Percentiles rank a stretch among this genome's conserved stretches.
phyloP scores from a whole-genome alignment of 164 flowering plant species.

The Nymphaea thermarum region DNA sequence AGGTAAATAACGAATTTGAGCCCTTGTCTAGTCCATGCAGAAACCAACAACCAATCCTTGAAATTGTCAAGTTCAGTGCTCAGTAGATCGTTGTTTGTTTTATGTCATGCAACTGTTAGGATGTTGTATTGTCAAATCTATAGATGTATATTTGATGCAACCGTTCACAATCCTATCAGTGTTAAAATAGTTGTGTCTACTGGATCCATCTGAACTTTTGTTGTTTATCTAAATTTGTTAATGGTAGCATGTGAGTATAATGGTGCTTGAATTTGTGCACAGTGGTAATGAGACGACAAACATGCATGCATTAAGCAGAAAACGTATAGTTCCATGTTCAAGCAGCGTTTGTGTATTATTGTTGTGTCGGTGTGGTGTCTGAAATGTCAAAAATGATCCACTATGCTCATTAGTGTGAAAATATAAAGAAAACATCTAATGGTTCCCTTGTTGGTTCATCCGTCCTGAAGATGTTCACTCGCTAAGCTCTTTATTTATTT shows the following conservation, averaged over 20 bases:
- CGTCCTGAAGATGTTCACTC: not conserved
- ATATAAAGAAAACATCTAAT: not conserved
- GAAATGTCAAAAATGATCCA: not conserved
- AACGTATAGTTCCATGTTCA: too few species aligned
- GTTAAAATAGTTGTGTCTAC: not conserved
- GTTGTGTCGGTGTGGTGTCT: too few species aligned
- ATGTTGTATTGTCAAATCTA: not conserved
- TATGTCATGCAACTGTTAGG: not conserved
- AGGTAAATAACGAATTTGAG: slow-evolving; percentile 12
- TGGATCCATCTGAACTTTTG: not conserved
- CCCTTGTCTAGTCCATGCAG: not conserved
- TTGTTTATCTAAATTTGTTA: too few species aligned
- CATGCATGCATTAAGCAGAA: too few species aligned
- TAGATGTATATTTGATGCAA: not conserved
- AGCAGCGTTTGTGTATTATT: too few species aligned
- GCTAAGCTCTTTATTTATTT: not conserved
- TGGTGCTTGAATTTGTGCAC: too few species aligned
- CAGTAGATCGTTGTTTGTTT: not conserved
- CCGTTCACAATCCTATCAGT: not conserved
- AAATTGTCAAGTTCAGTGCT: not conserved
- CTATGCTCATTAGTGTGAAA: not conserved
- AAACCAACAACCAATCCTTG: not conserved
- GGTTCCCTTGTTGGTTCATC: too few species aligned
- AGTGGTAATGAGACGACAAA: too few species aligned
- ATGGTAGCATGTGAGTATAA: too few species aligned